Evolutionary conservation across 305 asterid genomes (phyloP).

Genomic region (Ilex paraguariensis): DNA sequence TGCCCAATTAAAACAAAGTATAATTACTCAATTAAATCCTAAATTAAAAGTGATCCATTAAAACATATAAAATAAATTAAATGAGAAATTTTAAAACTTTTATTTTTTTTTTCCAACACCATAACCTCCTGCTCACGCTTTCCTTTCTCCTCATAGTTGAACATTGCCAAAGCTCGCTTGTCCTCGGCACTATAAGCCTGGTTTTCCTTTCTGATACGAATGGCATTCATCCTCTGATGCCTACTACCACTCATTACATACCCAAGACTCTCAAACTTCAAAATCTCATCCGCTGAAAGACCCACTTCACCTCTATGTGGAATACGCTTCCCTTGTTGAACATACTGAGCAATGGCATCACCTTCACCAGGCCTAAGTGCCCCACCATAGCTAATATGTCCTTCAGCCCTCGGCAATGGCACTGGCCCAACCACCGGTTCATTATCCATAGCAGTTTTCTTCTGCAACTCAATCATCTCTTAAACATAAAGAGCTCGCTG

Average conservation of each 20-base stretch:
- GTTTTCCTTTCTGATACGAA: conserved; percentile 98
- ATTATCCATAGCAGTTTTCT: conserved; percentile 48
- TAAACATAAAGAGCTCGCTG: too few relatives aligned
- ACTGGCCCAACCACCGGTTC: conserved; percentile 83
- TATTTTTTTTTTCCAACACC: too few relatives aligned
- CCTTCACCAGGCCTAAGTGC: conserved; percentile 99
- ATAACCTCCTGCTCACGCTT: conserved; percentile 97
- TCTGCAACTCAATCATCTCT: conserved; percentile 64
- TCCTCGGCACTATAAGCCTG: conserved; percentile 99
- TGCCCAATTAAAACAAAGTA: too few relatives aligned
- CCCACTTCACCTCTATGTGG: conserved; percentile 99
- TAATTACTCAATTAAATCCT: too few relatives aligned
- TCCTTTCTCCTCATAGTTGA: conserved; percentile 96
- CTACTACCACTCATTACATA: conserved; percentile 99
- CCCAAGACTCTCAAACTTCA: conserved; percentile 83
- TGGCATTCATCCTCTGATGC: conserved; percentile 99
- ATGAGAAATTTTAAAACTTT: too few relatives aligned
- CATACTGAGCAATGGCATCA: conserved; percentile 99
- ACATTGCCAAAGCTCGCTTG: conserved; percentile 98
- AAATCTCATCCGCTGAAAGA: conserved; percentile 93
- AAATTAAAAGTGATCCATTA: too few relatives aligned
- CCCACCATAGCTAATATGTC: conserved; percentile 97
- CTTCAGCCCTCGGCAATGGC: conserved; percentile 95
- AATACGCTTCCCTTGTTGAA: conserved; percentile 99
- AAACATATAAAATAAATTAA: too few relatives aligned